Conservation (phyloP, 176 grass and related monocot species). For the Hyparrhenia diplandra region DNA sequence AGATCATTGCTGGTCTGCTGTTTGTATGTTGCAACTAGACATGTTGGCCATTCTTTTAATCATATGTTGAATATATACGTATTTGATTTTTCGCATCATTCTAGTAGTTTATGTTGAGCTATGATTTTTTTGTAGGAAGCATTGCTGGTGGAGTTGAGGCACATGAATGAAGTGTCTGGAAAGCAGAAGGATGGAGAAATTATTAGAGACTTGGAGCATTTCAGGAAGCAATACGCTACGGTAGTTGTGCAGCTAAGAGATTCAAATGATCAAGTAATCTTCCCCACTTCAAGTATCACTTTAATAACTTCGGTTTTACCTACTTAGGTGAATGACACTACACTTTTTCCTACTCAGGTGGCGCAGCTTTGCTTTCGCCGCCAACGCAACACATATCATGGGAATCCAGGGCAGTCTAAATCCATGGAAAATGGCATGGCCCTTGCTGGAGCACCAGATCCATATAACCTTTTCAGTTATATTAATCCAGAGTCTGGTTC, state of each 20-base stretch:
- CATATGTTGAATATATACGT: not conserved
- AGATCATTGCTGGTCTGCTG: no score
- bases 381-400: slow-evolving; percentile 83
- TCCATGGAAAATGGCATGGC: slow-evolving; percentile 56
- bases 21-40: no score
- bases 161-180: slow-evolving; percentile 97
- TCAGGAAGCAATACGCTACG: slow-evolving; percentile 82
- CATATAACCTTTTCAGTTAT: slow-evolving; percentile 39
- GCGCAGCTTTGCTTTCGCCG: slow-evolving; percentile 68
- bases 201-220: slow-evolving; percentile 80
- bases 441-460: slow-evolving; percentile 46
- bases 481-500: slow-evolving; percentile 79
- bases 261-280: slow-evolving; percentile 81
- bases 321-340: not conserved
- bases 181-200: slow-evolving; percentile 73
- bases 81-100: not conserved
- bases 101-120: not conserved
- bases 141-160: slow-evolving; percentile 81
- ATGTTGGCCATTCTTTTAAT: not conserved
- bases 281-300: not conserved
- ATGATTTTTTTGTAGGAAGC: slow-evolving; percentile 67
- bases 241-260: slow-evolving; percentile 92
- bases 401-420: slow-evolving; percentile 55
- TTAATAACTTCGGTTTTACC: slow-evolving; percentile 8
- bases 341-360: slow-evolving; percentile 53